Base-by-base conservation (phyloP, 331 rosid species). In the Quercus lobata region DNA sequence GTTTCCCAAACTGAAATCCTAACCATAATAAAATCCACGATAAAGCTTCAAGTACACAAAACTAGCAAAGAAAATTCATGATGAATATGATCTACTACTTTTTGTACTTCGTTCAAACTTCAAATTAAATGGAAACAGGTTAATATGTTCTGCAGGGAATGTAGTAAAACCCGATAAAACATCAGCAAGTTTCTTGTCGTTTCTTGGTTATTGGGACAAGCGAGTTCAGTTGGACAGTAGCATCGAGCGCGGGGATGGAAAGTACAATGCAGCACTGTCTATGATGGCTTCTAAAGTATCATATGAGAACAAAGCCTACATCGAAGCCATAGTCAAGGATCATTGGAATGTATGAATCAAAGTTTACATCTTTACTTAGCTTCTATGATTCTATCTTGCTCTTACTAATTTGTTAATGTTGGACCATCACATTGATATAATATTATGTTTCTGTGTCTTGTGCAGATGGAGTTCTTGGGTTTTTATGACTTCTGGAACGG, bases 401-500 rank as follows among this genome's bases (percentile, higher is more conserved):
- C 29, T n/a, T 57, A n/a, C 5, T n/a, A 19, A 22, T 57, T n/a
- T 57, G 12, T 9, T 57, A 0, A 10, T 24, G 32, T 15, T 17
- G 44, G 21, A 17, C 18, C 41, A 30, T 16, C 9, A 9, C 19
- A 17, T 65, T 65, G 34, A 12, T 49, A 12, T 49, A 49, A 49
- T 49, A 12, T 49, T 49, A 12, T 49, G 54, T 49, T 4, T 49
- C 3, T 8, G 46, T 41, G 12, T 65, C 11, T 30, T 30, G 49
- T 15, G 73, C 70, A 87, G 90, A 87, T 92, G 98, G 88, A 88
- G 60, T 90, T 83, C 72, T 65, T 92, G 83, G 92, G 87, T 44
- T 94, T 72, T 81, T 89, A 79, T 60, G 87, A 90, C 76, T 94
- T 85, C 72, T 90, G 97, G 96, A 94, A 94, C 22, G 94, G 97